Base-by-base conservation (phyloP, 352 stramenopile species). In the Pythium phragmiticola region DNA sequence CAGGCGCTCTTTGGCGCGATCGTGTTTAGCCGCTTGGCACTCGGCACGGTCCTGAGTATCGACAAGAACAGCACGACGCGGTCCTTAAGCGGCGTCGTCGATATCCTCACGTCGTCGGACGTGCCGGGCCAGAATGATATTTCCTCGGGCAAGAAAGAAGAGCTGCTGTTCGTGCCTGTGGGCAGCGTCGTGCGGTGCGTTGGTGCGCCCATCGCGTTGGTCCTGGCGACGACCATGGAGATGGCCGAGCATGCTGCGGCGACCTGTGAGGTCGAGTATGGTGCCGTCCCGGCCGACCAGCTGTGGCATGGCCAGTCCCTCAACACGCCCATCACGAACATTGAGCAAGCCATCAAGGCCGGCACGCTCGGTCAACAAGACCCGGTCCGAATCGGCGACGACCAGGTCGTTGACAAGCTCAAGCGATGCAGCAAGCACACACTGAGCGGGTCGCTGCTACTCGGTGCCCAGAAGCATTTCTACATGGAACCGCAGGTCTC, bases 401-500 rank as follows among this genome's bases (percentile, higher is more conserved):
- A 73, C 36, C 23, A 67, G 14, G 57, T 75, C 8, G 47, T 57
- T 9, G 28, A 64, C 1, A 73, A 72, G 47, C 47, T 83, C 3
- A 52, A 57, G 19, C 28, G 47, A 4, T 63, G 62, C 48, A 58
- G 62, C 48, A 58, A 63, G 39, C 39, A 63, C 26, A 57, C 41
- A 9, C 47, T 76, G 14, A 60, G 19, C 13, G 72, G 75, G 1
- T 30, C 36, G 12, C 34, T 86, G n/a, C 37, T 63, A 12, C 67
- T 79, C 9, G 74, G 66, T 2, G 66, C 69, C 1, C 77, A 86
- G 54, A 76, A 76, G 52, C 77, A 87, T 62, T 84, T 87, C 48
- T 83, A 87, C 68, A 80, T 87, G 73, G 77, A 87, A 56, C 72
- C 77, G 14, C 77, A 87, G 61, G 55, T 69, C 16, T 72, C 70